Evolutionary conservation across 345 rosid species (phyloP).

Genomic region (Eucalyptus lansdowneana): DNA sequence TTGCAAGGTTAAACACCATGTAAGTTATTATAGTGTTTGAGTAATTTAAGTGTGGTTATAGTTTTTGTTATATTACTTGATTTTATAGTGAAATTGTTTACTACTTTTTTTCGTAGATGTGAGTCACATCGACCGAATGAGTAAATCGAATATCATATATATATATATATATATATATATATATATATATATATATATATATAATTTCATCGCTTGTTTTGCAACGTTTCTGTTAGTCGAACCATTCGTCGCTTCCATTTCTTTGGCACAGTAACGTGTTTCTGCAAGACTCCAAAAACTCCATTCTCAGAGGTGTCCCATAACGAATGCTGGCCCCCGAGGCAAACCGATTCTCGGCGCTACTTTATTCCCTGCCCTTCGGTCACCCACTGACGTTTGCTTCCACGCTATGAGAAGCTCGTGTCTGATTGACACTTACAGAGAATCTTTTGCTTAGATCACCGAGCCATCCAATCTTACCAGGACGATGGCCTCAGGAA

Average conservation of each 20-base stretch:
- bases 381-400: neutral
- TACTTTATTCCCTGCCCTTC: neutral
- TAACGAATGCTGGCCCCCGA: neutral
- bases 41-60: fast-evolving
- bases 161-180: too few relatives aligned
- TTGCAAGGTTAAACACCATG: fast-evolving
- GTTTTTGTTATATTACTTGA: fast-evolving
- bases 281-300: neutral
- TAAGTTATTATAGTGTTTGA: neutral
- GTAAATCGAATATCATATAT: neutral
- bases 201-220: neutral
- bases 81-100: neutral
- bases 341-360: neutral
- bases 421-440: neutral
- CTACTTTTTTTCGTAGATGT: fast-evolving
- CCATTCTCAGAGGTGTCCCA: neutral
- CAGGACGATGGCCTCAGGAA: neutral
- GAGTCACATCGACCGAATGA: fast-evolving
- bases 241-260: neutral
- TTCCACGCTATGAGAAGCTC: neutral
- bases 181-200: too few relatives aligned
- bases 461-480: neutral
- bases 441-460: neutral
- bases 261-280: neutral
- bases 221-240: neutral